Evolutionary conservation across 2,329 filamentous ascomycete species (phyloP), one percentile per base, ranked within the genome.

Genomic region (Aspergillus ochraceoroseus): DNA sequence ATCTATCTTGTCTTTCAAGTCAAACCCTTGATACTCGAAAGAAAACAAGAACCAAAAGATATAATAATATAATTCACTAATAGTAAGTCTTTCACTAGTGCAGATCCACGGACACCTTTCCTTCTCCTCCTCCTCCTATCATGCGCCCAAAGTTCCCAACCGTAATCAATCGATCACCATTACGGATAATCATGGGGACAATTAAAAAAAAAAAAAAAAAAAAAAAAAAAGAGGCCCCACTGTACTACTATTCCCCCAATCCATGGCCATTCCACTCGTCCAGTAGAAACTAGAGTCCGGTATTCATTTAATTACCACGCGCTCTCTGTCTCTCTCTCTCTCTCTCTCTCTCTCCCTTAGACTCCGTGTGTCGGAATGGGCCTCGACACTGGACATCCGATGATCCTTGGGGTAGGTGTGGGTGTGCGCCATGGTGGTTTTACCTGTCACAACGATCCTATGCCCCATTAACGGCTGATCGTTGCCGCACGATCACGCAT

Each of bases 401-500:
- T 48, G 44, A 32, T 44, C 41, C 23, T 18, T 14, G 20, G 32
- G 33, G 46, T n/a, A n/a, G n/a, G n/a, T n/a, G n/a, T n/a, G n/a
- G n/a, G n/a, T n/a, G n/a, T n/a, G n/a, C 35, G 44, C 17, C 37
- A 25, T 31, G 14, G 32, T 42, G 44, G 48, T 48, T 44, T 49
- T 52, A 56, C 59, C 58, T 61, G 59, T 62, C 60, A 62, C 47
- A 55, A 54, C 48, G 42, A 56, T 50, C 46, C 53, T 41, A 52
- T 42, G 56, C 57, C 55, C 58, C 59, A 57, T 62, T 56, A 63
- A 63, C 60, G 59, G 60, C 47, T 59, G 59, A 62, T 62, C 58
- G 57, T 55, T 59, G 52, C 55, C 49, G 53, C 53, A 51, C 52
- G 53, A 54, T 56, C 52, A 49, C 38, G 41, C 49, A 36, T 39